Conservation (phyloP, 2,329 filamentous ascomycete species). For the Aspergillus tubingensis region DNA sequence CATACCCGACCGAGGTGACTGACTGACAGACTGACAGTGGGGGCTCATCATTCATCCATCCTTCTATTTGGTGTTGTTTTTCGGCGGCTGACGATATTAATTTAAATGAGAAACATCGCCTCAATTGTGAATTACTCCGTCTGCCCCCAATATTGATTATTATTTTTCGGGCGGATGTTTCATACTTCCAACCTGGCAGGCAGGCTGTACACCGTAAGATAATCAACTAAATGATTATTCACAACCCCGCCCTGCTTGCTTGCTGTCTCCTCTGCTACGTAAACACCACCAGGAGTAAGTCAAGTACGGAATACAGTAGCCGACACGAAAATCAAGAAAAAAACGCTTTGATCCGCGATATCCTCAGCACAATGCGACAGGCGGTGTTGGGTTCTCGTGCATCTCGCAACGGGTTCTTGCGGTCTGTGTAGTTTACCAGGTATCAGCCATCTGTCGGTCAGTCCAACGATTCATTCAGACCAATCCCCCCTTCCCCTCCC, state of each 20-base stretch:
- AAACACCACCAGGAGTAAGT: neutral
- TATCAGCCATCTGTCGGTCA: neutral
- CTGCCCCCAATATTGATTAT: neutral
- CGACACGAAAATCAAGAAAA: too few species aligned
- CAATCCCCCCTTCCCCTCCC: neutral
- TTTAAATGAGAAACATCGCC: constrained; percentile 3
- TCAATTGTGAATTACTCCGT: neutral
- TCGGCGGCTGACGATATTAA: neutral
- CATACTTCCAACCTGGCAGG: constrained; percentile 1
- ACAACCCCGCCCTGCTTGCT: neutral
- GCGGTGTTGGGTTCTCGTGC: constrained; percentile 10
- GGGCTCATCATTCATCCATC: neutral
- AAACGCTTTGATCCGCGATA: neutral
- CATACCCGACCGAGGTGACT: too few species aligned
- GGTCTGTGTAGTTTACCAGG: constrained; percentile 3
- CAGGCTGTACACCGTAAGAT: neutral
- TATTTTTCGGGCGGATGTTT: constrained; percentile 9
- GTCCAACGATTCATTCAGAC: constrained; percentile 6
- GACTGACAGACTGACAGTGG: too few species aligned
- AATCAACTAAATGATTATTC: neutral
- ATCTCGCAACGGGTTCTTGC: constrained; percentile 9
- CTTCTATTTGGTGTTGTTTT: neutral
- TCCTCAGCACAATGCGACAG: neutral
- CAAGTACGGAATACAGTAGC: too few species aligned
- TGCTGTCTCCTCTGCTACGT: neutral